Evolutionary conservation across 2,329 filamentous ascomycete genomes (phyloP), one percentile per base, ranked within the genome.

Genomic region (Pseudogymnoascus sp.): DNA sequence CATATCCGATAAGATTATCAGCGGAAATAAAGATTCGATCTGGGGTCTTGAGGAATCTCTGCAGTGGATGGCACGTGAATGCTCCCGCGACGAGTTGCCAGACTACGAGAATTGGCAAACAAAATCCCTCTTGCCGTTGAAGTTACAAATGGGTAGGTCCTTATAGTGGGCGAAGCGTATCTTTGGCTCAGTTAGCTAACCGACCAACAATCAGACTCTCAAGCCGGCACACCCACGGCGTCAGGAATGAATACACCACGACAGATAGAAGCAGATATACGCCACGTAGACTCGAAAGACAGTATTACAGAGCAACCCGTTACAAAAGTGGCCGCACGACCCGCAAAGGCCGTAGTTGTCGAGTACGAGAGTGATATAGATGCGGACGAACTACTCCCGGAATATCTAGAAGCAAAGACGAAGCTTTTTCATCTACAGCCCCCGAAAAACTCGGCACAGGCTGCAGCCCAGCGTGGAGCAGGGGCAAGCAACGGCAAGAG

Each of bases 1-100:
- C 45, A 86, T 89, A 67, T 85, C 86, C 29, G 81, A 86, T 31
- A 86, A 85, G 66, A 81, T 88, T 63, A 77, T 80, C 2, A 71
- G 78, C 10, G 77, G 78, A 18, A 79, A 75, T 65, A 88, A 85
- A 68, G 89, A 91, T 67, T 81, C 81, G 47, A 83, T 92, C 12
- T 96, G 91, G 90, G 92, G 93, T 8, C 77, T 97, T 37, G 88
- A 96, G 66, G 93, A 96, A 75, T 86, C 90, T 26, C 75, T 99
- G 18, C 91, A 97, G 69, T 96, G 92, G 91, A 81, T 97, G 62
- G 90, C 91, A n/a, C 79, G 90, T 67, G 85, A 95, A 72, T 90
- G 88, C 69, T 77, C 81, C 12, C 77, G 81, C 66, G 83, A 86
- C 0, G 87, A 93, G 69, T 79, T 93, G 37, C 89, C 89, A 5